These are phyloP conservation scores for Aphanomyces euteiches DNA, from an alignment of 352 stramenopile species.

Conservation along the genomic window DNA sequence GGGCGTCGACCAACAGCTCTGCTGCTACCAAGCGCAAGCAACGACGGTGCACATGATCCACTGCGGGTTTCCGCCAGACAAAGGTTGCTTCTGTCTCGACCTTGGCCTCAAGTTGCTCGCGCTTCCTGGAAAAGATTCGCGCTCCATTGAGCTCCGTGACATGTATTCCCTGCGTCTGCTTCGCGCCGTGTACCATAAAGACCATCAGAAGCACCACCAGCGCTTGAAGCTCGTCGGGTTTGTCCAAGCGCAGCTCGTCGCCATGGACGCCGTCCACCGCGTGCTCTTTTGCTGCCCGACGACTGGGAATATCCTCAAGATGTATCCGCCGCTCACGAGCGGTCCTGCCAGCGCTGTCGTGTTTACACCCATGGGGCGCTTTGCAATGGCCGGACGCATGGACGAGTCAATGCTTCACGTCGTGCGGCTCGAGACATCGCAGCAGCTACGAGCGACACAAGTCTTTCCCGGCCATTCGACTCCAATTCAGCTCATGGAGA, in stretches of 20 bases:
- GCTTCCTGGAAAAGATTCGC: constrained; percentile 37
- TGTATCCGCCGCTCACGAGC: not conserved
- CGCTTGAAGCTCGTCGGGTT: not conserved
- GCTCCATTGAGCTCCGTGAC: constrained; percentile 42
- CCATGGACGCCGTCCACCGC: not conserved
- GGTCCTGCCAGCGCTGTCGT: not conserved
- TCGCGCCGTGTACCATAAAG: not conserved
- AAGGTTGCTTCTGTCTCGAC: constrained; percentile 42
- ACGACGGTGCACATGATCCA: constrained; percentile 45
- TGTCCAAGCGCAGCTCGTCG: constrained; percentile 1
- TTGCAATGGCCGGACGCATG: not conserved
- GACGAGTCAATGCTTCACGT: not conserved
- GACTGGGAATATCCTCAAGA: not conserved
- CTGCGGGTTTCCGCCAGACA: constrained; percentile 40
- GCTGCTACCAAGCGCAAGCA: constrained; percentile 48
- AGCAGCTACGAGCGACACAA: constrained; percentile 1
- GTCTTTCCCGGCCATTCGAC: not conserved
- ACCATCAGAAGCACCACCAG: not conserved
- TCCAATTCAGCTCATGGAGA: not conserved
- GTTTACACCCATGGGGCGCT: not conserved
- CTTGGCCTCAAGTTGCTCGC: constrained; percentile 42
- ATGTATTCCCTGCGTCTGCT: constrained; percentile 37
- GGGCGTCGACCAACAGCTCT: constrained; percentile 54
- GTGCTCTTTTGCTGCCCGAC: constrained; percentile 1
- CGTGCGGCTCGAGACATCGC: constrained; percentile 5